phyloP scores from a whole-genome alignment of 768 basidiomycete species.

The Suillus luteus region DNA sequence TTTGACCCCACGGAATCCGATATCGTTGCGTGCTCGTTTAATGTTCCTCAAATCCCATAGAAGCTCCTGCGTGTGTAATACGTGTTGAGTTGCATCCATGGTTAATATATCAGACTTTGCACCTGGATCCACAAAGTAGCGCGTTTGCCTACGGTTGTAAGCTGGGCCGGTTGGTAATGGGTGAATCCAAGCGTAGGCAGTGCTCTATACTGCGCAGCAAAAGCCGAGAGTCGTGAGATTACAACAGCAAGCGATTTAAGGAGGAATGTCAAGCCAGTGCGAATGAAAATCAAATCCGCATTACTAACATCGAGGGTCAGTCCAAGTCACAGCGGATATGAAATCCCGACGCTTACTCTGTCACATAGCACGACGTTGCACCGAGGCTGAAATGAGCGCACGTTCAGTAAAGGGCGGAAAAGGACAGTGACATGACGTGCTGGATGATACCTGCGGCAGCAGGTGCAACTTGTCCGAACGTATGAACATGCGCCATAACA shows the following conservation, averaged over 20 bases:
- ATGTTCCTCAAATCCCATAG: constrained; percentile 96
- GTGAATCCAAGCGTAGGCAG: constrained; percentile 97
- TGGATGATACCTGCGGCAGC: constrained; percentile 97
- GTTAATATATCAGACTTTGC: not conserved
- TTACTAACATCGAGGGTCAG: constrained; percentile 56
- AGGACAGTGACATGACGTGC: constrained; percentile 43
- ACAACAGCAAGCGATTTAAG: constrained; percentile 87
- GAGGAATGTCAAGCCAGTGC: constrained; percentile 80
- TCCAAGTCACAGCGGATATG: not conserved
- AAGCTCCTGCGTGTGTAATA: constrained; percentile 59
- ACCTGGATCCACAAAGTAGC: constrained; percentile 97
- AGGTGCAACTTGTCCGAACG: constrained; percentile 91
- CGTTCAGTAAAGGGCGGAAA: constrained; percentile 16
- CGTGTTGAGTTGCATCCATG: not conserved
- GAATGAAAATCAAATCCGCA: constrained; percentile 96
- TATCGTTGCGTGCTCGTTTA: constrained; percentile 82
- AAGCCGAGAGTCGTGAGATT: constrained; percentile 83
- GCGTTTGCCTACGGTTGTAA: constrained; percentile 97
- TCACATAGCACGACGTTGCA: constrained; percentile 98
- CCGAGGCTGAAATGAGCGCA: constrained; percentile 60
- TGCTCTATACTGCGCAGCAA: constrained; percentile 83
- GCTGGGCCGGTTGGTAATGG: constrained; percentile 97
- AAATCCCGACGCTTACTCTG: constrained; percentile 69
- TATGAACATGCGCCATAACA: constrained; percentile 99
- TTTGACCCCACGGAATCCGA: constrained; percentile 98